Evolutionary conservation across 139 green algal species (phyloP), one percentile per base, ranked within the genome.

Genomic region (Volvox reticuliferus): DNA sequence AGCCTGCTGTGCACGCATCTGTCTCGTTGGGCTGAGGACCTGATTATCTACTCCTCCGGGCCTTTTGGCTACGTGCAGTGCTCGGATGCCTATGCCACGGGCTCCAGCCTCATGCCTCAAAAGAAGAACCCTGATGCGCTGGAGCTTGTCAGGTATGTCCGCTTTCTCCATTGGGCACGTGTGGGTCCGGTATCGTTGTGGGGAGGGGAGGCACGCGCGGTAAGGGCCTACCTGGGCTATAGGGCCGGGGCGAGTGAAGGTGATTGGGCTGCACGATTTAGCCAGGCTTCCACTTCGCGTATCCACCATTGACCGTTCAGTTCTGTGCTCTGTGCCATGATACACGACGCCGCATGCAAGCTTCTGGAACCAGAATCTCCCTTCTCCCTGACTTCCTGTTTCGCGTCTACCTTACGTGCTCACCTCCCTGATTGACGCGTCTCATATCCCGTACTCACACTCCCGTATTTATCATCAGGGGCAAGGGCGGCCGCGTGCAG

Each of bases 51-150:
- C 96, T 97, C 93, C 90, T 97, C 93, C 62, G 94, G 94, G 5
- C 94, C 95, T 82, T 99, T 99, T 92, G 96, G 96, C 69, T 99
- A 98, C 88, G 96, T 99, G 90, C 95, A 98, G 92, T 98, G 97
- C 95, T 96, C 89, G 68, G 98, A 99, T 82, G 98, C 98, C 13
- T 99, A 99, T 89, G 97, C 97, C 20, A 99, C 98, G 28, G 98
- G 98, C 32, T 98, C 94, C 63, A 97, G 92, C 92, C 94, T 99
- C 73, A 99, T 99, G 98, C 98, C 98, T 30, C 98, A 99, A 94
- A 99, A 99, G 96, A 99, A 99, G 96, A 99, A 99, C 95, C 98
- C 98, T 28, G 98, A 99, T 93, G 98, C 98, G 0, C 94, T 99
- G 79, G 98, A 99, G 95, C 96, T 99, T 21, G 97, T 99, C 91